Evolutionary conservation across 352 stramenopile genomes (phyloP).

Genomic region (Globisporangium nunn): DNA sequence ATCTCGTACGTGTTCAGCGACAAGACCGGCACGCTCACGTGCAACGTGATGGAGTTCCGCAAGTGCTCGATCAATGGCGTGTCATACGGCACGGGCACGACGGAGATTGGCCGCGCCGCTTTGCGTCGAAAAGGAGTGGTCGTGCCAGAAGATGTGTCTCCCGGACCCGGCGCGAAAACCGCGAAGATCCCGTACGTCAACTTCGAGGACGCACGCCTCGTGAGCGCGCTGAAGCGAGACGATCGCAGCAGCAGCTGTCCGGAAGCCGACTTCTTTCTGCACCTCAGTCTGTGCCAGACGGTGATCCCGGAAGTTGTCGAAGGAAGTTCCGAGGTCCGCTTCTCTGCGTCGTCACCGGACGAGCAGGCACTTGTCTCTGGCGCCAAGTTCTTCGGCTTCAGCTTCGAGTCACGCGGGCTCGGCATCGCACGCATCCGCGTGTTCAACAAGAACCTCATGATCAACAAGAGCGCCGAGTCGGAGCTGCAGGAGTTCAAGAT

Average conservation of each 20-base stretch:
- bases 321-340: slow-evolving; percentile 51
- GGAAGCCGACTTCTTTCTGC: slow-evolving; percentile 34
- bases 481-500: slow-evolving; percentile 51
- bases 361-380: slow-evolving; percentile 84
- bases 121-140: slow-evolving; percentile 15
- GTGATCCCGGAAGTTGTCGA: slow-evolving; percentile 93
- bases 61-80: slow-evolving; percentile 89
- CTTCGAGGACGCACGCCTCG: slow-evolving; percentile 63
- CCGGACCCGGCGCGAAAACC: too few species aligned
- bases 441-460: not conserved
- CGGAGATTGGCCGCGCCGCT: slow-evolving; percentile 66
- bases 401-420: slow-evolving; percentile 61
- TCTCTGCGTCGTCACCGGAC: slow-evolving; percentile 78
- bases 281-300: slow-evolving; percentile 92
- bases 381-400: slow-evolving; percentile 64
- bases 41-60: slow-evolving; percentile 98
- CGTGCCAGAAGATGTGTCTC: slow-evolving; percentile 41
- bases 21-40: slow-evolving; percentile 99
- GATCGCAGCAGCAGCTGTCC: too few species aligned
- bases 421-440: slow-evolving; percentile 42
- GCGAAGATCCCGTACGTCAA: slow-evolving; percentile 43
- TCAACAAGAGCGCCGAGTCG: too few species aligned
- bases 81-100: slow-evolving; percentile 86
- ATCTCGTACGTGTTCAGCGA: slow-evolving; percentile 99
- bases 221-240: slow-evolving; percentile 41